phyloP scores from a whole-genome alignment of 805 yeast genomes.

The Candida corydali region DNA sequence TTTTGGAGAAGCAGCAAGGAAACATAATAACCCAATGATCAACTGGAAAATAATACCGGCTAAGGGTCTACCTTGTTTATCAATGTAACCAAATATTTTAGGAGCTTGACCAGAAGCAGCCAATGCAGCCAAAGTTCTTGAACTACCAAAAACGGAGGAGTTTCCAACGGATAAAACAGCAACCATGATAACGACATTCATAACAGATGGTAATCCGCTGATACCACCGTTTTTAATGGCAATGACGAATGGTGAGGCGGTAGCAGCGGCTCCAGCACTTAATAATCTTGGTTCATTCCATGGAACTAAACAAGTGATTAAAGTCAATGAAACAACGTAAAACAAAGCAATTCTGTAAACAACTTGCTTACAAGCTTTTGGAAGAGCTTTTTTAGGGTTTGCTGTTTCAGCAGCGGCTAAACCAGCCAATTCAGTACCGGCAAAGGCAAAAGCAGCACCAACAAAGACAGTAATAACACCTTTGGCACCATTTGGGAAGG shows the following conservation, averaged over 20 bases:
- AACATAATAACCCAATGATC: constrained; percentile 56
- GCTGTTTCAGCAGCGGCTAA: constrained; percentile 34
- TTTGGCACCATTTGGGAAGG: constrained; percentile 42
- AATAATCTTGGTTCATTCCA: constrained; percentile 25
- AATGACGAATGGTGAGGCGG: constrained; percentile 80
- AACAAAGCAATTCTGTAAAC: constrained; percentile 36
- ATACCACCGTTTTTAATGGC: constrained; percentile 64
- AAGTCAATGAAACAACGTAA: constrained; percentile 27
- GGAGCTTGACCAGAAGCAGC: constrained; percentile 65
- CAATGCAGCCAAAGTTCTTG: constrained; percentile 62
- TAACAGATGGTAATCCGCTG: constrained; percentile 57
- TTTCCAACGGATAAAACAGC: constrained; percentile 74
- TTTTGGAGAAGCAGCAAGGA: constrained; percentile 55
- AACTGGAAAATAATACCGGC: constrained; percentile 50
- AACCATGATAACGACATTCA: constrained; percentile 65
- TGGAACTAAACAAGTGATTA: constrained; percentile 25
- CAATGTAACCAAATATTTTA: constrained; percentile 53
- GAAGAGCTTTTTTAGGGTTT: constrained; percentile 28
- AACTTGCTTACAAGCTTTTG: constrained; percentile 35
- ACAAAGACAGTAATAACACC: constrained; percentile 32
- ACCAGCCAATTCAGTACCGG: constrained; percentile 35
- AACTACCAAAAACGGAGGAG: constrained; percentile 63
- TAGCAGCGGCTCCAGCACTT: constrained; percentile 44
- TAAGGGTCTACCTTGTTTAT: constrained; percentile 65
- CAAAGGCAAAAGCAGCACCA: constrained; percentile 36